Evolutionary conservation across 2,329 filamentous ascomycete genomes (phyloP).

Genomic region (Exophiala aquamarina): DNA sequence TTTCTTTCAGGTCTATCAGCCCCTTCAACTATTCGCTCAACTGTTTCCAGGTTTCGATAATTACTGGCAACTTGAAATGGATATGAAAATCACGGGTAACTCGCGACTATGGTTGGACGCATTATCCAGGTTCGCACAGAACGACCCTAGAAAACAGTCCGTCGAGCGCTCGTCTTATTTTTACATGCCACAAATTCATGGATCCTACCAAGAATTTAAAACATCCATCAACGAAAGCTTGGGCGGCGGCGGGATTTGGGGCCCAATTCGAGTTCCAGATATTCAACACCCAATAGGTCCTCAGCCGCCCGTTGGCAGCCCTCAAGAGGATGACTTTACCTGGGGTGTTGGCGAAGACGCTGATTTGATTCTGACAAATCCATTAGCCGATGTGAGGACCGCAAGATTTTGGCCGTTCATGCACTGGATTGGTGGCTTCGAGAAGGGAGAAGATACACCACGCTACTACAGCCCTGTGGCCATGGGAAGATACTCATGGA

Average conservation of each 20-base stretch:
- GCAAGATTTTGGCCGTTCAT: slow-evolving; percentile 70
- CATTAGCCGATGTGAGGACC: slow-evolving; percentile 68
- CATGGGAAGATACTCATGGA: slow-evolving; percentile 65
- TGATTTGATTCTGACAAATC: slow-evolving; percentile 74
- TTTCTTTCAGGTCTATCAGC: slow-evolving; percentile 46
- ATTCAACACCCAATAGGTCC: slow-evolving; percentile 29
- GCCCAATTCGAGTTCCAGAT: slow-evolving; percentile 26
- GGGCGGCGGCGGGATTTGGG: slow-evolving; percentile 37
- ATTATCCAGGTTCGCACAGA: slow-evolving; percentile 63
- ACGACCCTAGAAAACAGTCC: slow-evolving; percentile 67
- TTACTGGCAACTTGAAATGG: slow-evolving; percentile 71
- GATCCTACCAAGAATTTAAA: slow-evolving; percentile 70
- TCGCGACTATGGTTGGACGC: slow-evolving; percentile 73
- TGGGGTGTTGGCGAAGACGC: slow-evolving; percentile 55
- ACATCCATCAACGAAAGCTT: slow-evolving; percentile 63
- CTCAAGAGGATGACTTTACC: slow-evolving; percentile 26
- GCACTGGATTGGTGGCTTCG: slow-evolving; percentile 60
- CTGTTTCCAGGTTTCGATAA: slow-evolving; percentile 64
- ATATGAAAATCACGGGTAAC: slow-evolving; percentile 63
- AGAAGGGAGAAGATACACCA: slow-evolving; percentile 59
- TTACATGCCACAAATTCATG: slow-evolving; percentile 70
- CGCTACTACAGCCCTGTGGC: slow-evolving; percentile 71
- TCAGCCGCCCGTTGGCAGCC: slow-evolving; percentile 23
- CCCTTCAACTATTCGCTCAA: slow-evolving; percentile 63
- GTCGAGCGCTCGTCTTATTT: slow-evolving; percentile 77